These are phyloP conservation scores for Blastobotrys aristatus DNA, from an alignment of 1,139 yeast species.

Conservation along the genomic window DNA sequence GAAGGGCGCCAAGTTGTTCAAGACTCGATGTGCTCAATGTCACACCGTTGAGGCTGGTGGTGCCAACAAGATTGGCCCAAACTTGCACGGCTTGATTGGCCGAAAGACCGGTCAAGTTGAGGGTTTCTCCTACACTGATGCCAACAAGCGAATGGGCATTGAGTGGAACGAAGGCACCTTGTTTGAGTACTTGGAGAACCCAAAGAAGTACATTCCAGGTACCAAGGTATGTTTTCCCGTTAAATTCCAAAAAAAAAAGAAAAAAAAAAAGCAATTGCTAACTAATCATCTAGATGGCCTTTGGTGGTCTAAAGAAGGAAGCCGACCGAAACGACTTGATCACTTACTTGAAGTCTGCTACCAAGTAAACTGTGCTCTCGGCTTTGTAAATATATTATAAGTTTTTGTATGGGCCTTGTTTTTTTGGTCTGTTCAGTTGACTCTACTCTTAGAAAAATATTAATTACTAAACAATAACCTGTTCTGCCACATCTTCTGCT, in stretches of 20 bases:
- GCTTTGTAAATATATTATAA: not conserved
- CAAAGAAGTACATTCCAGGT: constrained; percentile 99
- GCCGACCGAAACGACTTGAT: constrained; percentile 97
- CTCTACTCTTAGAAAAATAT: too few species aligned
- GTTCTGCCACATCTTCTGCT: too few species aligned
- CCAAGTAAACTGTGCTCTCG: constrained; percentile 30
- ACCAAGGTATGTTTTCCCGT: constrained; percentile 38
- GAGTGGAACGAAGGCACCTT: constrained; percentile 82
- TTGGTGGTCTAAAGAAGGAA: constrained; percentile 98
- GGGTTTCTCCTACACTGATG: constrained; percentile 96
- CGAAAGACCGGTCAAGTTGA: constrained; percentile 88
- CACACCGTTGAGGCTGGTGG: constrained; percentile 95
- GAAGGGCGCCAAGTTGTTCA: constrained; percentile 98
- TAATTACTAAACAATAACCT: too few species aligned
- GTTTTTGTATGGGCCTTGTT: too few species aligned
- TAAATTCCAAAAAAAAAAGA: not conserved
- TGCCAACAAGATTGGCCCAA: constrained; percentile 99
- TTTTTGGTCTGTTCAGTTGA: too few species aligned
- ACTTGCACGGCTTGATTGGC: constrained; percentile 90
- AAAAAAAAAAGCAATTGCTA: too few species aligned
- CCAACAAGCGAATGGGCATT: constrained; percentile 96
- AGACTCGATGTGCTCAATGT: constrained; percentile 98
- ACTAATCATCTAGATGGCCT: constrained; percentile 68
- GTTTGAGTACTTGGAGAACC: constrained; percentile 96
- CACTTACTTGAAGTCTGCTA: constrained; percentile 79